Evolutionary conservation across 345 rosid species (phyloP).

Genomic region (Hibiscus trionum): DNA sequence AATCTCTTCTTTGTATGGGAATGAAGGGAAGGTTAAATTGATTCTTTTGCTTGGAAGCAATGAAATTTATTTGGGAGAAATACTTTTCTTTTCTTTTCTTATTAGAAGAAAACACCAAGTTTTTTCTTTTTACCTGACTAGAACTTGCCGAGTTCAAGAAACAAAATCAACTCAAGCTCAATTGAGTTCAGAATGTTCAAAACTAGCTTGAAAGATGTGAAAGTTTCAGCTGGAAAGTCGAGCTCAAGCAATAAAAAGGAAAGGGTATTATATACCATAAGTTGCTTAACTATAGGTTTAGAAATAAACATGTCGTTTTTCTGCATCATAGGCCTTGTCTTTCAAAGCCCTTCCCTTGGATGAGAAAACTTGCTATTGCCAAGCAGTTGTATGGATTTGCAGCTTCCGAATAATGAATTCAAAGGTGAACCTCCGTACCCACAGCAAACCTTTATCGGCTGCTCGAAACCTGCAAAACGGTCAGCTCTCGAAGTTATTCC

Average conservation of each 20-base stretch:
- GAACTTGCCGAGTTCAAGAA: not conserved
- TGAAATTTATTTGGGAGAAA: not conserved
- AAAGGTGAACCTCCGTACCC: slow-evolving; percentile 77
- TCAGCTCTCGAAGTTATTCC: not conserved
- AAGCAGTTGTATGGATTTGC: not conserved
- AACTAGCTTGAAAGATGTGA: not conserved
- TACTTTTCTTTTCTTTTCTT: not conserved
- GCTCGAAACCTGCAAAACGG: slow-evolving; percentile 66
- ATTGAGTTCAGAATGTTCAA: not conserved
- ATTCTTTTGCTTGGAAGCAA: not conserved
- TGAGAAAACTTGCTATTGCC: not conserved
- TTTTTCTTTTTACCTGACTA: not conserved
- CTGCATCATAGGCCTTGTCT: not conserved
- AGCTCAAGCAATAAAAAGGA: no score
- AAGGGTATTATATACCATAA: no score
- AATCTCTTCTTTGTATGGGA: not conserved
- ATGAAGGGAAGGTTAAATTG: not conserved
- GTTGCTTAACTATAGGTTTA: no score
- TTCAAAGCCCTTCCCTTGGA: not conserved
- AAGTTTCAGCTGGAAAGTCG: not conserved
- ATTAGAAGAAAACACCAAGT: not conserved
- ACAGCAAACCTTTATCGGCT: slow-evolving; percentile 86
- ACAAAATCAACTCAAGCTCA: not conserved
- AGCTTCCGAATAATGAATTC: slow-evolving; percentile 11
- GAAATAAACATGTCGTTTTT: no score